Percentiles rank a stretch among this genome's conserved stretches.
Conservation (phyloP, 192 early-diverging fungal species). For the Umbelopsis ramanniana region DNA sequence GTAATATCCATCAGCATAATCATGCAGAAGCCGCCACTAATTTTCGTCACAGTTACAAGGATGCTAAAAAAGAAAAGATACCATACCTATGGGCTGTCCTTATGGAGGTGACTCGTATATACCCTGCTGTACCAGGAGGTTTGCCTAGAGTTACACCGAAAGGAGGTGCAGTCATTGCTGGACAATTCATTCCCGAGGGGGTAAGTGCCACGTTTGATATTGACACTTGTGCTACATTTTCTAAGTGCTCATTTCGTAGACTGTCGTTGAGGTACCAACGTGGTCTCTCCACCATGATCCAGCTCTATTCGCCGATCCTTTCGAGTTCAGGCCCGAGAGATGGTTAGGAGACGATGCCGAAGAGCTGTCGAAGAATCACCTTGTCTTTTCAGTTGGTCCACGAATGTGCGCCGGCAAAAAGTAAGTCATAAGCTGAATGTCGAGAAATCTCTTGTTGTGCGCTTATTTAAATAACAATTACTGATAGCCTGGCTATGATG, state of each 20-base stretch:
- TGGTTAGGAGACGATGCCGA: slow-evolving; percentile 4
- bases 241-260: neutral
- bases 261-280: slow-evolving; percentile 4
- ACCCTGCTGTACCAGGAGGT: slow-evolving; percentile 17
- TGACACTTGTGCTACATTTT: too few species aligned
- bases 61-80: slow-evolving; percentile 1
- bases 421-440: neutral
- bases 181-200: slow-evolving; percentile 5
- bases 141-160: slow-evolving; percentile 10
- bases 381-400: slow-evolving; percentile 15
- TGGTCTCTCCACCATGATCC: slow-evolving; percentile 3
- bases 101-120: slow-evolving; percentile 23
- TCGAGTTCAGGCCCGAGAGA: slow-evolving; percentile 12
- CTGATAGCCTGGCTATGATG: too few species aligned
- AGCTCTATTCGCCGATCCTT: neutral
- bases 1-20: neutral
- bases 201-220: neutral
- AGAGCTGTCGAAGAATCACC: slow-evolving; percentile 5
- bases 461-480: too few species aligned
- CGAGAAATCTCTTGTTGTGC: too few species aligned
- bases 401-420: slow-evolving; percentile 23
- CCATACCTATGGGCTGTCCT: slow-evolving; percentile 26
- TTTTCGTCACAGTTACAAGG: neutral
- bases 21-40: neutral
- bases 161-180: slow-evolving; percentile 4